phyloP scores from a whole-genome alignment of 2,329 filamentous ascomycete species.

The Botrytis fabae region DNA sequence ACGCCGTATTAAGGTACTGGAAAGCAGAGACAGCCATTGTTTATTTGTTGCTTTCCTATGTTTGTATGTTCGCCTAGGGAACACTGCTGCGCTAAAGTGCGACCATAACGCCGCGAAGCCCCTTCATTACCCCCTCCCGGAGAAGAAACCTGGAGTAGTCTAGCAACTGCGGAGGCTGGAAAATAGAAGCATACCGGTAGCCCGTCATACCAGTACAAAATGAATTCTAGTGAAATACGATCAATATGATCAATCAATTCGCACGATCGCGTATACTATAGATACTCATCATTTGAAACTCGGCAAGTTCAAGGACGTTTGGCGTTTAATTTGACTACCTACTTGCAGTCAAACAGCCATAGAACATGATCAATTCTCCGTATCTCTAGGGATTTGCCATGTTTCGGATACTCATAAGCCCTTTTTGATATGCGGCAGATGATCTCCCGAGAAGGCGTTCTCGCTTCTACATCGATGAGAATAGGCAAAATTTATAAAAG shows the following conservation, averaged over 20 bases:
- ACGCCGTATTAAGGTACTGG: neutral
- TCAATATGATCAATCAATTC: constrained; percentile 14
- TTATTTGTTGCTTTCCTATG: neutral
- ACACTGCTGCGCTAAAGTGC: constrained; percentile 13
- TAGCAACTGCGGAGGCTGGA: constrained; percentile 17
- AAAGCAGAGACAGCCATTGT: neutral
- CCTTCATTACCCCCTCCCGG: constrained; percentile 23
- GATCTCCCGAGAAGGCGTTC: constrained; percentile 31
- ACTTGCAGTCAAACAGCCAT: constrained; percentile 12
- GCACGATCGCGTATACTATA: constrained; percentile 7
- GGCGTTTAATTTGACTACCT: constrained; percentile 9
- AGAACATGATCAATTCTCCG: constrained; percentile 23
- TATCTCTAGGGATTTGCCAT: constrained; percentile 13
- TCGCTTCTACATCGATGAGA: constrained; percentile 22
- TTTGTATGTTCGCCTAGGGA: neutral
- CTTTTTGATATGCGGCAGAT: constrained; percentile 28
- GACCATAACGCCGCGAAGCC: constrained; percentile 23
- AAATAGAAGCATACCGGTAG: neutral
- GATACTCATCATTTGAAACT: constrained; percentile 7
- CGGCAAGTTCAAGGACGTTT: constrained; percentile 9
- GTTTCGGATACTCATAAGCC: constrained; percentile 25
- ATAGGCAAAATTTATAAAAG: constrained; percentile 6
- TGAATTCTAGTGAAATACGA: neutral
- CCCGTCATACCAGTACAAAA: constrained; percentile 1
- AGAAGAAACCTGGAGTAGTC: constrained; percentile 23